Evolutionary conservation across 2,329 filamentous ascomycete genomes (phyloP).

Genomic region (Coleophoma crateriformis): DNA sequence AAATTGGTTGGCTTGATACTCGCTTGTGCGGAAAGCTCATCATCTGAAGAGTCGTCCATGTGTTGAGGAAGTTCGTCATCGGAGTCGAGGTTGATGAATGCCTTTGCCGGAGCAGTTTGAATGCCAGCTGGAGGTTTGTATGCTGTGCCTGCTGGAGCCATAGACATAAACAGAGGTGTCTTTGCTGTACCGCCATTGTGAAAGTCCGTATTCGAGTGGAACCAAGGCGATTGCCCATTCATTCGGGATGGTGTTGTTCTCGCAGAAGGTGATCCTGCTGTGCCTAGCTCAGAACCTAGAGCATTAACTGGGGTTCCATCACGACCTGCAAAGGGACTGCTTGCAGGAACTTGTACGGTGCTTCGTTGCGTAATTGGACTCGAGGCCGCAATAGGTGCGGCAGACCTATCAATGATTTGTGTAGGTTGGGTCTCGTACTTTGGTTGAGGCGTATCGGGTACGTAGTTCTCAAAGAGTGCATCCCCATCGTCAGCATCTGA

Average conservation of each 20-base stretch:
- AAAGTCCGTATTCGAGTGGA: not conserved
- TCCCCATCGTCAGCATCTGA: slow-evolving; percentile 39
- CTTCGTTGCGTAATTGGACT: slow-evolving; percentile 16
- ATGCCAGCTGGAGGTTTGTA: slow-evolving; percentile 49
- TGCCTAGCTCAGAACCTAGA: slow-evolving; percentile 7
- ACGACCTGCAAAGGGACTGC: slow-evolving; percentile 54
- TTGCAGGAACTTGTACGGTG: slow-evolving; percentile 78
- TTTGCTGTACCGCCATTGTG: slow-evolving; percentile 19
- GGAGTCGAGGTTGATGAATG: slow-evolving; percentile 44
- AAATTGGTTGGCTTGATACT: slow-evolving; percentile 59
- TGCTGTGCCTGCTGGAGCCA: slow-evolving; percentile 71
- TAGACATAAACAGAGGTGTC: slow-evolving; percentile 46
- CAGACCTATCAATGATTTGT: slow-evolving; percentile 24
- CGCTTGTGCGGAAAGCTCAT: slow-evolving; percentile 44
- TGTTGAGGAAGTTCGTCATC: slow-evolving; percentile 52
- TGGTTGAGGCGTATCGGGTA: slow-evolving; percentile 23
- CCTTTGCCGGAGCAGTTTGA: slow-evolving; percentile 30
- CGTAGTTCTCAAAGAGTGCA: slow-evolving; percentile 39
- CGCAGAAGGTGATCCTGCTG: not conserved
- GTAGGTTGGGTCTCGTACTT: slow-evolving; percentile 36
- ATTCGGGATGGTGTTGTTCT: not conserved
- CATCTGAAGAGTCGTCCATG: slow-evolving; percentile 59
- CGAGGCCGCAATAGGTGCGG: slow-evolving; percentile 14
- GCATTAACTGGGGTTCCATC: slow-evolving; percentile 4
- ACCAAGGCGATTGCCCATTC: not conserved